A percentile compares a stretch with the other conserved stretches of the same genome.
phyloP scores from a whole-genome alignment of 371 early-diverging fungal genomes.

The Mucor plumbeus region DNA sequence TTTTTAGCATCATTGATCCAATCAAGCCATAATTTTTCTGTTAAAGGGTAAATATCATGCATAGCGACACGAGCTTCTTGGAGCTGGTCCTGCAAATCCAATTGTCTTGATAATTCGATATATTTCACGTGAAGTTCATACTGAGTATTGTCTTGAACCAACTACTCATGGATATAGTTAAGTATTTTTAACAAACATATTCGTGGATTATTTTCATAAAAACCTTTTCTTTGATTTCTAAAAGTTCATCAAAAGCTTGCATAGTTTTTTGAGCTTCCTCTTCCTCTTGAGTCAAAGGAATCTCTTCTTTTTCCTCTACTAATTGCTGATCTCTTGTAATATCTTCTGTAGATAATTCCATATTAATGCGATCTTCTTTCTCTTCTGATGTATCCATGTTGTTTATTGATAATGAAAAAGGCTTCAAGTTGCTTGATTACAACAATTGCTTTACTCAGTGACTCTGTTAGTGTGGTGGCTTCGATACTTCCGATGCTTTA shows the following conservation, averaged over 20 bases:
- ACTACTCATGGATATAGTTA: slow-evolving; percentile 18
- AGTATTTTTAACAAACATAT: neutral
- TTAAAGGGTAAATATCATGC: slow-evolving; percentile 63
- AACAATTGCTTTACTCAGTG: too few species aligned
- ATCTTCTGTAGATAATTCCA: neutral
- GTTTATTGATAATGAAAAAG: neutral
- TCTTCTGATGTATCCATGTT: neutral
- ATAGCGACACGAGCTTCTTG: slow-evolving; percentile 57
- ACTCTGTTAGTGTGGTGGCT: too few species aligned
- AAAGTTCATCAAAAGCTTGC: slow-evolving; percentile 32
- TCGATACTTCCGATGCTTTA: too few species aligned
- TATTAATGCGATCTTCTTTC: neutral
- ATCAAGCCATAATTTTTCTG: slow-evolving; percentile 67
- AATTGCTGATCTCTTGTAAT: too few species aligned
- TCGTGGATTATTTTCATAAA: too few species aligned
- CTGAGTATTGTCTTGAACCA: slow-evolving; percentile 34
- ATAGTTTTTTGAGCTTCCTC: slow-evolving; percentile 21
- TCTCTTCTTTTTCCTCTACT: neutral
- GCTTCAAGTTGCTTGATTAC: neutral
- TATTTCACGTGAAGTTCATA: slow-evolving; percentile 44
- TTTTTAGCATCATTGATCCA: slow-evolving; percentile 68
- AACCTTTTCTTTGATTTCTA: slow-evolving; percentile 37
- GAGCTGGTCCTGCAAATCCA: slow-evolving; percentile 47
- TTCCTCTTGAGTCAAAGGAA: neutral
- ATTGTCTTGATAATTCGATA: slow-evolving; percentile 33